A percentile compares a stretch with the other conserved stretches of the same genome.
These are phyloP conservation scores for Bimuria novae-zelandiae DNA, from an alignment of 2,329 filamentous ascomycete species.

Conservation along the genomic window DNA sequence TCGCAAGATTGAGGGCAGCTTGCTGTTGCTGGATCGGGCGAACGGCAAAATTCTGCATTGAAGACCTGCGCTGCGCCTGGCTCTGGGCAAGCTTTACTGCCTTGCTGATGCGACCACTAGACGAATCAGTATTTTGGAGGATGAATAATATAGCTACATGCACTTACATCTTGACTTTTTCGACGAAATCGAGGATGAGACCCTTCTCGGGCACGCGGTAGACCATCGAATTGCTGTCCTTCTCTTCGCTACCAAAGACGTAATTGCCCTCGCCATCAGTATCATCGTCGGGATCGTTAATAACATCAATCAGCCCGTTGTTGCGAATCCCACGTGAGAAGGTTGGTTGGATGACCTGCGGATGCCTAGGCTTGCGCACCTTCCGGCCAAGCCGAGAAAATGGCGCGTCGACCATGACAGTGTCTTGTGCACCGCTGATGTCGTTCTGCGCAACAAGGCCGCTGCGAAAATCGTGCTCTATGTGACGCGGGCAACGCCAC, in stretches of 20 bases:
- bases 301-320: conserved; percentile 54
- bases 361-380: conserved; percentile 56
- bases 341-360: conserved; percentile 53
- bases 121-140: conserved; percentile 19
- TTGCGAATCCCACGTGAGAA: conserved; percentile 65
- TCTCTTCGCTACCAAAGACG: conserved; percentile 49
- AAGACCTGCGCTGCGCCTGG: conserved; percentile 26
- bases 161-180: conserved; percentile 57
- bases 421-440: conserved; percentile 33
- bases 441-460: conserved; percentile 40
- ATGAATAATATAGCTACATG: conserved; percentile 6
- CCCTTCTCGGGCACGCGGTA: conserved; percentile 52
- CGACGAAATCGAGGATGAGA: conserved; percentile 64
- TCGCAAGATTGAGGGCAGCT: conserved; percentile 66
- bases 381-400: conserved; percentile 44
- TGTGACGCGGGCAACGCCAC: conserved; percentile 89
- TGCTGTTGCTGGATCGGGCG: conserved; percentile 64
- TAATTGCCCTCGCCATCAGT: conserved; percentile 49
- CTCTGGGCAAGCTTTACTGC: conserved; percentile 15
- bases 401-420: conserved; percentile 36
- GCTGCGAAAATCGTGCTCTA: conserved; percentile 70
- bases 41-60: conserved; percentile 35
- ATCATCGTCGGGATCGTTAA: conserved; percentile 50
- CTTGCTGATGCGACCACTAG: conserved; percentile 32
- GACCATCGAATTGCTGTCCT: conserved; percentile 45